Evolutionary conservation across 208 protist species (phyloP).

Genomic region (Acanthamoeba rhysodes): DNA sequence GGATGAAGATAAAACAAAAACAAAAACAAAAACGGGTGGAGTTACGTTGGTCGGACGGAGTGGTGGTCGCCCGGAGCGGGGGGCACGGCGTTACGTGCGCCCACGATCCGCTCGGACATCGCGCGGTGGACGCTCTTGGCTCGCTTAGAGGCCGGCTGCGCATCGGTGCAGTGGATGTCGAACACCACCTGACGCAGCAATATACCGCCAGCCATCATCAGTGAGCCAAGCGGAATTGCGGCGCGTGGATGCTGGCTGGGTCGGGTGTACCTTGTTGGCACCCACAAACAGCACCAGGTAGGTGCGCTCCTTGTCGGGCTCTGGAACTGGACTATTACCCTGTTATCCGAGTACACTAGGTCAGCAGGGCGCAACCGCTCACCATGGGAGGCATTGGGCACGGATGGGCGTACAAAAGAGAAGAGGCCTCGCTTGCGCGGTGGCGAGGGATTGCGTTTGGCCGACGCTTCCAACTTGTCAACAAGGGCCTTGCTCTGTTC

Average conservation of each 20-base stretch:
- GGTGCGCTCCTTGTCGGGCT: neutral
- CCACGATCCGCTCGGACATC: neutral
- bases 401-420: neutral
- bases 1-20: no score
- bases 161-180: neutral
- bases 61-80: neutral
- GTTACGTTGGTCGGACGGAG: neutral
- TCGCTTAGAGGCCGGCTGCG: neutral
- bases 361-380: neutral
- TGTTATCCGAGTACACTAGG: neutral
- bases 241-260: neutral
- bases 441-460: neutral
- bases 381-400: neutral
- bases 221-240: neutral
- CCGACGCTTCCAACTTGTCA: neutral
- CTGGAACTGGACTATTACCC: neutral
- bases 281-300: slow-evolving; percentile 12
- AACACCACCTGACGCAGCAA: neutral
- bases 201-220: neutral
- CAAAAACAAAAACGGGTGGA: no score
- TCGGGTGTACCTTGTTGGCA: slow-evolving; percentile 4
- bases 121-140: neutral
- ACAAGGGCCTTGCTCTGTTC: neutral
- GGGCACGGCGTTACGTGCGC: neutral
- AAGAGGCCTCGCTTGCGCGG: slow-evolving; percentile 26